Base-by-base conservation (phyloP, 345 rosid genomes). In the Arabis alpina region DNA sequence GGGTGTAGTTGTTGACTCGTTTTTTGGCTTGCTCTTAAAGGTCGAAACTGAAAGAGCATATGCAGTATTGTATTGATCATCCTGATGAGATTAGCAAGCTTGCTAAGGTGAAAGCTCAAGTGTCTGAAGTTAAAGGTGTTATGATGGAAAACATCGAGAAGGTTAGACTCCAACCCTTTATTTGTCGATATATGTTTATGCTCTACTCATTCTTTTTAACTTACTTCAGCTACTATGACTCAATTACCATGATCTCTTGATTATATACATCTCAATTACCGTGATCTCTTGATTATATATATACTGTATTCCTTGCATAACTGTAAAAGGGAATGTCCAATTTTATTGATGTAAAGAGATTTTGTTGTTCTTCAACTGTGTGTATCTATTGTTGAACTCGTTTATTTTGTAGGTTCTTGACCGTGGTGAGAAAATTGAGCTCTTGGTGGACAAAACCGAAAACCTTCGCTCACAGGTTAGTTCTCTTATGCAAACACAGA, bases 71-170 rank as follows among this genome's bases (percentile, higher is more conserved):
- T 30, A 84, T 81, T 28, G 99, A 90, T 74, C 93, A 95, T 73
- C 97, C 98, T n/a, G 98, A 95, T 79, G 99, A 95, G 82, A 86
- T 91, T 78, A 95, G 83, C 88, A 90, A 92, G 79, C 90, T 95
- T 76, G 91, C 99, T 42, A 95, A 95, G 83, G 98, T 95, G 70
- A 92, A 92, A 73, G 97, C 96, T 75, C 97, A 95, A 80, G 97
- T 95, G 34, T 80, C 96, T 70, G 99, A 95, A 85, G 99, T 95
- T 41, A 95, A 90, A 78, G 96, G 97, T 80, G 98, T 90, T 6
- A 88, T 95, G 97, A 88, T 92, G 94, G 98, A 92, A 68, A 95
- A 92, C 66, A 95, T 95, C 54, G 98, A 88, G 74, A 95, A 95
- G 99, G 99, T 88, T 77, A 3, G 56, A 34, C 53, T 50, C n/a